Evolutionary conservation across 306 rosid species (phyloP).

Genomic region (Prinsepia uniflora): DNA sequence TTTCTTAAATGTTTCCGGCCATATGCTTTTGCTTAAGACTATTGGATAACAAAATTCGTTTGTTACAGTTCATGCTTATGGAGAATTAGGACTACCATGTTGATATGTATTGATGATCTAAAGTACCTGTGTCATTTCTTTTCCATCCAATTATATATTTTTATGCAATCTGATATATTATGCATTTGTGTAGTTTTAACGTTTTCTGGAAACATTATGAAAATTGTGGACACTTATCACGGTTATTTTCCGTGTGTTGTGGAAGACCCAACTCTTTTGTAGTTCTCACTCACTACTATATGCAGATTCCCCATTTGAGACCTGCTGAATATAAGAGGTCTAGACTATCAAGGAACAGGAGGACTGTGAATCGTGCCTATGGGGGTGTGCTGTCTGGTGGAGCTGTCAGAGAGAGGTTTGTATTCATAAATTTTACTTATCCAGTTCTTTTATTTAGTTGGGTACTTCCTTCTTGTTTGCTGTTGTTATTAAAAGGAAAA

Average conservation of each 20-base stretch:
- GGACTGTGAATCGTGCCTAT: slow-evolving; percentile 71
- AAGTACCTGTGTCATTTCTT: background rate
- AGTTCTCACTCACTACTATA: background rate
- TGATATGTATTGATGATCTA: background rate
- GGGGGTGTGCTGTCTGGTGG: slow-evolving; percentile 73
- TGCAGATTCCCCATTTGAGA: slow-evolving; percentile 79
- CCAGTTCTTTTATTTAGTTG: background rate
- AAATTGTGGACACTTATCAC: background rate
- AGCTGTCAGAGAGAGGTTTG: slow-evolving; percentile 80
- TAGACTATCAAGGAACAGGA: slow-evolving; percentile 62
- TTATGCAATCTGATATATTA: background rate
- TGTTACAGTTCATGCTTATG: background rate
- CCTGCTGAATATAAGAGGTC: slow-evolving; percentile 74
- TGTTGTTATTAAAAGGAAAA: no score
- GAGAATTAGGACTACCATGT: background rate
- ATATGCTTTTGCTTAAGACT: background rate
- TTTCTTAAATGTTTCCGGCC: background rate
- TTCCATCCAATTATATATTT: background rate
- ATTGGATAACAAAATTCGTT: background rate
- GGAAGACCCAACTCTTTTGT: background rate
- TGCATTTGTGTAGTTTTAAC: background rate
- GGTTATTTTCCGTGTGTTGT: background rate
- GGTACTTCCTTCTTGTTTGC: background rate
- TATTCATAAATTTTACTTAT: background rate
- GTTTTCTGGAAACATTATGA: background rate